These are phyloP conservation scores for Aspergillus brasiliensis DNA, from an alignment of 2,329 filamentous ascomycete genomes.

Conservation along the genomic window DNA sequence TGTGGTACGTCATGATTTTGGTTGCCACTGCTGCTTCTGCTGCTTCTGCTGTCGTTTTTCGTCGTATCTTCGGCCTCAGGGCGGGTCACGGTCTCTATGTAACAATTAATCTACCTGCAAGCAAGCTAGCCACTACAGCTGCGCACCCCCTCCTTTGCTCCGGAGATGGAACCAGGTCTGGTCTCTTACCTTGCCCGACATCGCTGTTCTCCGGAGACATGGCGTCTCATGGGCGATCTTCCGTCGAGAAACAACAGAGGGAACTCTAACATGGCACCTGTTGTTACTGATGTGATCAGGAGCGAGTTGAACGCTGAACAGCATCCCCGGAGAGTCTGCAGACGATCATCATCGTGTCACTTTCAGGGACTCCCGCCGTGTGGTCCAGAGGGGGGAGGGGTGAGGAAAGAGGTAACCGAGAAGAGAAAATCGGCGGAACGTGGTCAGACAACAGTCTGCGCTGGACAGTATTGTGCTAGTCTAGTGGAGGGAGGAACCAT, in stretches of 20 bases:
- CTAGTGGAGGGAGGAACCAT: background rate
- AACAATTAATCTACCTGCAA: background rate
- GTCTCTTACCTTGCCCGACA: conserved; percentile 24
- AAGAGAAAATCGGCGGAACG: background rate
- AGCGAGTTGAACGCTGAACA: background rate
- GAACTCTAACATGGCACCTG: conserved; percentile 20
- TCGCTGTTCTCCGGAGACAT: conserved; percentile 34
- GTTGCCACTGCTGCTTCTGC: background rate
- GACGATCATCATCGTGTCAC: conserved; percentile 2
- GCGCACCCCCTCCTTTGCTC: background rate
- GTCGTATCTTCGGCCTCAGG: conserved; percentile 18
- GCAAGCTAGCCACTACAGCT: background rate
- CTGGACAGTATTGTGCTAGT: background rate
- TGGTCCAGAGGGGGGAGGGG: background rate
- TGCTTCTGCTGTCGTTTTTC: conserved; percentile 12
- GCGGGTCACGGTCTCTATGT: conserved; percentile 19
- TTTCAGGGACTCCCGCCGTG: background rate
- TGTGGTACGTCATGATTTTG: conserved; percentile 16
- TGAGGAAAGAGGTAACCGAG: background rate
- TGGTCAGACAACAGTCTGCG: background rate
- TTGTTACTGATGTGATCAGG: background rate
- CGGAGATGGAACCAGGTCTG: conserved; percentile 7
- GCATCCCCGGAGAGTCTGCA: conserved; percentile 15
- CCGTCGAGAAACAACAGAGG: conserved; percentile 6
- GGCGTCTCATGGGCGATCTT: conserved; percentile 25